Evolutionary conservation across 257 asterid species (phyloP), one percentile per base, ranked within the genome.

Genomic region (Thymus quinquecostatus): DNA sequence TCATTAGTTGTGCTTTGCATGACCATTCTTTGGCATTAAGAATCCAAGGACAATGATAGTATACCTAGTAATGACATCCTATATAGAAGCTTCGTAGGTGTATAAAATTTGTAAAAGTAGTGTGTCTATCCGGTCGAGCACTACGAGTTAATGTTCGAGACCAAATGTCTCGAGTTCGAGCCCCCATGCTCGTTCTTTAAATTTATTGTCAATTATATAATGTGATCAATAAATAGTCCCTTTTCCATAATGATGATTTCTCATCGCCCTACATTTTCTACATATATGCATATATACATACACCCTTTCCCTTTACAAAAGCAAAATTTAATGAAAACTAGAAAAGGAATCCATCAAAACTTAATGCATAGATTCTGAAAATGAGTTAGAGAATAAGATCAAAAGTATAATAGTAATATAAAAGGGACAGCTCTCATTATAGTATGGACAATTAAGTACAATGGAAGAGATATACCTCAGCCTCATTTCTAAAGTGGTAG

Each of bases 401-500:
- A 61, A 40, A 29, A 55, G 10, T 51, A 64, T 54, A 58, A 62
- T 53, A 67, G 3, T 32, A 58, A 47, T 69, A 45, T 5, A 48
- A 21, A 49, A 68, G 30, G 45, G 29, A 0, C 54, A 71, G 78
- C 70, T 74, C 71, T 73, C 30, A 68, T 59, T 68, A 64, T 77
- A 68, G 70, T 70, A 75, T 66, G n/a, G 68, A 75, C 60, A 66
- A 75, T 34, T 71, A 74, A 76, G 82, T 66, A 62, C 75, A 67
- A 75, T 44, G 50, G 50, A 32, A 38, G 77, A 80, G 72, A 80
- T 78, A 80, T 80, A 77, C 83, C 81, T 68, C 68, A 74, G 47
- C 56, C 74, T 45, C 47, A 68, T 77, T 66, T 75, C 60, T 74
- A 71, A 74, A 82, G 82, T 72, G 51, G 73, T 71, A 77, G 82